Conservation (phyloP, 495 filamentous ascomycete species). For the Penicillium subrubescens region DNA sequence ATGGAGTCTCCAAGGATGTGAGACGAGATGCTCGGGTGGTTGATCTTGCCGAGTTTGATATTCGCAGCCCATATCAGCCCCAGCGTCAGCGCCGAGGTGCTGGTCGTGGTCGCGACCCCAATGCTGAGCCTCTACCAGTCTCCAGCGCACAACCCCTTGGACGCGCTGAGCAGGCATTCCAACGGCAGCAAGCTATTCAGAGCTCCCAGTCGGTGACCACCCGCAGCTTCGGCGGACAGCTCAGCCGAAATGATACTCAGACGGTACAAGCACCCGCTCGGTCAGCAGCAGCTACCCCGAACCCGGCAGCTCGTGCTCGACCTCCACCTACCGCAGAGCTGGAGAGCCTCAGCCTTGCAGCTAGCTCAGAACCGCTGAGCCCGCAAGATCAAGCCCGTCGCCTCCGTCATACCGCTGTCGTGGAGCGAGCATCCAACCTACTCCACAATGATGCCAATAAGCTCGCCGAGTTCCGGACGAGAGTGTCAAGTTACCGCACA, state of each 20-base stretch:
- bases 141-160: constrained; percentile 82
- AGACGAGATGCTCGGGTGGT: constrained; percentile 82
- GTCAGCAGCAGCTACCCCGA: constrained; percentile 39
- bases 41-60: constrained; percentile 83
- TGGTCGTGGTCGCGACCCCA: constrained; percentile 72
- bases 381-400: constrained; percentile 79
- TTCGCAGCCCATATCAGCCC: constrained; percentile 66
- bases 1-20: constrained; percentile 78
- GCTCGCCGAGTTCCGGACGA: constrained; percentile 70
- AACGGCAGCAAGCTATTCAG: constrained; percentile 89
- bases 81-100: constrained; percentile 61
- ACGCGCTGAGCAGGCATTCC: constrained; percentile 88
- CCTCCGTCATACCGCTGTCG: constrained; percentile 71
- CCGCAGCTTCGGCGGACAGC: constrained; percentile 79
- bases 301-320: constrained; percentile 37
- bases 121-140: constrained; percentile 73
- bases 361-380: constrained; percentile 43
- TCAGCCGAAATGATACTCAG: constrained; percentile 59
- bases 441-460: constrained; percentile 73
- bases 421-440: constrained; percentile 80
- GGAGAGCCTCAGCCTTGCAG: constrained; percentile 38
- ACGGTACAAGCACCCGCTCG: constrained; percentile 47
- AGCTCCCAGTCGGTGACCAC: constrained; percentile 76
- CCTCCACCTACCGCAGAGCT: constrained; percentile 47
- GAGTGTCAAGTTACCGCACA: constrained; percentile 73